Percentiles rank a stretch among this genome's conserved stretches.
Evolutionary conservation across 176 grass and related monocot genomes (phyloP).

Genomic region (Saccharum spontaneum): DNA sequence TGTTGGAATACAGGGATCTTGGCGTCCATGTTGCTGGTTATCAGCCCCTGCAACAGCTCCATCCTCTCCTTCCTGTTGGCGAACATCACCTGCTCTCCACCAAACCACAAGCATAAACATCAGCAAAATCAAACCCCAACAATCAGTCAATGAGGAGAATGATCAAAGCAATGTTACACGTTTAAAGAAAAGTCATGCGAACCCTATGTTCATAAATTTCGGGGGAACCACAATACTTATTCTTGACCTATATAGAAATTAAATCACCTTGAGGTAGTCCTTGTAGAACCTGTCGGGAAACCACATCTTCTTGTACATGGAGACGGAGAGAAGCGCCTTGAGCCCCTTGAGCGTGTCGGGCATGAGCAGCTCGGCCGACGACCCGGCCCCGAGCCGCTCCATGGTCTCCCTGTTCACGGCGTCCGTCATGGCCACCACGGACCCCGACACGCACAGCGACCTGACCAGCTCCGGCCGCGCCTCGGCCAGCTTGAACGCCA

Average conservation of each 20-base stretch:
- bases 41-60: slow-evolving; percentile 73
- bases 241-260: background rate
- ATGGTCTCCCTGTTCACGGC: slow-evolving; percentile 62
- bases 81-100: slow-evolving; percentile 72
- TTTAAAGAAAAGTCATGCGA: no score
- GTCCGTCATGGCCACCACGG: slow-evolving; percentile 86
- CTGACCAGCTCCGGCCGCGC: slow-evolving; percentile 60
- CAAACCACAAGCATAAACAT: background rate
- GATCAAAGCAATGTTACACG: no score
- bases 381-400: slow-evolving; percentile 49
- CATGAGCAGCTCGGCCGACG: slow-evolving; percentile 79
- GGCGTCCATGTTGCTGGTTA: slow-evolving; percentile 73
- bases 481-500: slow-evolving; percentile 94
- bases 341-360: slow-evolving; percentile 76
- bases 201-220: no score
- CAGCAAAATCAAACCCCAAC: background rate
- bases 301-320: slow-evolving; percentile 86
- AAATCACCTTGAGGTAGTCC: slow-evolving; percentile 81
- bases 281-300: slow-evolving; percentile 78
- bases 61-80: slow-evolving; percentile 66
- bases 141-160: background rate
- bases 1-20: slow-evolving; percentile 69
- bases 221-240: no score
- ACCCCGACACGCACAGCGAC: slow-evolving; percentile 76
- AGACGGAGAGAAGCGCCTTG: slow-evolving; percentile 69